phyloP scores from a whole-genome alignment of 1,139 yeast species.

The Scheffersomyces stambukii region DNA sequence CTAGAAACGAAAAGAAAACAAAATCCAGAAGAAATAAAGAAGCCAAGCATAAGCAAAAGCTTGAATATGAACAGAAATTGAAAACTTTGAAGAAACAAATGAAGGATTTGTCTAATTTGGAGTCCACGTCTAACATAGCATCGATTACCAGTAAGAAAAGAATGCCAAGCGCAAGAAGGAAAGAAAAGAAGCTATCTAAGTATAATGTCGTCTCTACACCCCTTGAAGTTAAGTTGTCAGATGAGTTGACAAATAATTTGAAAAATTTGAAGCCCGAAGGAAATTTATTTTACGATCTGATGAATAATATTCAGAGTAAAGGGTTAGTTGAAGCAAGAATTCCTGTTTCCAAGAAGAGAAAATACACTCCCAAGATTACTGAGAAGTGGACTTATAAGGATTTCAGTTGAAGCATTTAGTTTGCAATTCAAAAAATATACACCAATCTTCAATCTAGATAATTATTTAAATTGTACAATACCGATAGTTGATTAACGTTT shows the following conservation, averaged over 20 bases:
- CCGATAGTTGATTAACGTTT: background rate
- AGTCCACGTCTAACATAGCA: too few relatives aligned
- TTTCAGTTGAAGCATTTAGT: constrained; percentile 46
- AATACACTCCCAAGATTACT: constrained; percentile 67
- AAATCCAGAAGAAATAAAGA: constrained; percentile 71
- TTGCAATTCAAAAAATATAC: constrained; percentile 2
- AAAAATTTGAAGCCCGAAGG: constrained; percentile 91
- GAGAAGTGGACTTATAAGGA: constrained; percentile 94
- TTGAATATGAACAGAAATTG: constrained; percentile 52
- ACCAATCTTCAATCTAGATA: background rate
- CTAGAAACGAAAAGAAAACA: constrained; percentile 68
- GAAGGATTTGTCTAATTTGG: constrained; percentile 54
- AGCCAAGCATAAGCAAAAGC: constrained; percentile 58
- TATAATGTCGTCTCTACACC: constrained; percentile 59
- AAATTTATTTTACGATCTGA: constrained; percentile 74
- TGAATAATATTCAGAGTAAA: constrained; percentile 73
- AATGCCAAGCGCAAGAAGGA: constrained; percentile 19
- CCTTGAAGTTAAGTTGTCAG: constrained; percentile 82
- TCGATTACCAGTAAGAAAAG: constrained; percentile 29
- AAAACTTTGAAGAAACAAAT: constrained; percentile 55
- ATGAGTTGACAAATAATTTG: constrained; percentile 82
- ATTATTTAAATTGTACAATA: constrained; percentile 1
- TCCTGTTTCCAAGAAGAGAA: constrained; percentile 63
- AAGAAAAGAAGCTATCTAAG: constrained; percentile 42
- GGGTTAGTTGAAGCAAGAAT: constrained; percentile 87